These are phyloP conservation scores for Sporobolomyces phaffii DNA, from an alignment of 768 basidiomycete genomes.

Conservation along the genomic window DNA sequence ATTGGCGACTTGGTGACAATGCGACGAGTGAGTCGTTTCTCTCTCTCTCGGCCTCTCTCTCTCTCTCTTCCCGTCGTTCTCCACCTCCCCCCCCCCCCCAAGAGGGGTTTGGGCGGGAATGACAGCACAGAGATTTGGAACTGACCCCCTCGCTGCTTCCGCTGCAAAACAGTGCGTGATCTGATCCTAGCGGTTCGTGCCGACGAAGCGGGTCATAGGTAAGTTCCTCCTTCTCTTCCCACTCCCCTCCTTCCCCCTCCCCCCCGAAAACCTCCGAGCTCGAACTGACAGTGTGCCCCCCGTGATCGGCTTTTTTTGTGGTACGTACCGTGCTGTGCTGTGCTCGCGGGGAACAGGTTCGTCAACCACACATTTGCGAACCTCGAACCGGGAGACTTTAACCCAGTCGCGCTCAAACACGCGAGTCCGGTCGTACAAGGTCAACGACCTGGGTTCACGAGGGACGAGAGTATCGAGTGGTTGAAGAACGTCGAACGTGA, in stretches of 20 bases:
- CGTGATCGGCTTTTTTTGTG: neutral
- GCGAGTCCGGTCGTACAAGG: slow-evolving; percentile 83
- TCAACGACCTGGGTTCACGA: slow-evolving; percentile 55
- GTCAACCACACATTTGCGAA: slow-evolving; percentile 94
- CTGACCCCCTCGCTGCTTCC: no score
- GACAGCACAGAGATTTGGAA: no score
- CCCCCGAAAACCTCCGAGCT: neutral
- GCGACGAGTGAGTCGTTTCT: slow-evolving; percentile 51
- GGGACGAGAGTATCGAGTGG: slow-evolving; percentile 37
- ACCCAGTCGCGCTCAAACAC: slow-evolving; percentile 61
- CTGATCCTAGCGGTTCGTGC: slow-evolving; percentile 43
- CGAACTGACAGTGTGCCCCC: neutral
- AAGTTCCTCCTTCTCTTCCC: neutral
- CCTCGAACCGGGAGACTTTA: slow-evolving; percentile 67
- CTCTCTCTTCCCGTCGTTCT: neutral
- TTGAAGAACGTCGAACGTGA: slow-evolving; percentile 28
- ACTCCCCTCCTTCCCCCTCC: neutral
- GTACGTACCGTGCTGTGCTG: no score
- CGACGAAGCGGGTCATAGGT: slow-evolving; percentile 63
- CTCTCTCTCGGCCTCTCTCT: neutral
- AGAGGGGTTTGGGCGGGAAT: no score
- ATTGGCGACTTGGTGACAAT: slow-evolving; percentile 71
- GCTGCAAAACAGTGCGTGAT: slow-evolving; percentile 55
- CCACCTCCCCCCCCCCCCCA: slow-evolving; percentile 39
- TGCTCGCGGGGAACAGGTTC: no score